These are phyloP conservation scores for Rehmannia glutinosa DNA, from an alignment of 257 asterid species.

Conservation along the genomic window DNA sequence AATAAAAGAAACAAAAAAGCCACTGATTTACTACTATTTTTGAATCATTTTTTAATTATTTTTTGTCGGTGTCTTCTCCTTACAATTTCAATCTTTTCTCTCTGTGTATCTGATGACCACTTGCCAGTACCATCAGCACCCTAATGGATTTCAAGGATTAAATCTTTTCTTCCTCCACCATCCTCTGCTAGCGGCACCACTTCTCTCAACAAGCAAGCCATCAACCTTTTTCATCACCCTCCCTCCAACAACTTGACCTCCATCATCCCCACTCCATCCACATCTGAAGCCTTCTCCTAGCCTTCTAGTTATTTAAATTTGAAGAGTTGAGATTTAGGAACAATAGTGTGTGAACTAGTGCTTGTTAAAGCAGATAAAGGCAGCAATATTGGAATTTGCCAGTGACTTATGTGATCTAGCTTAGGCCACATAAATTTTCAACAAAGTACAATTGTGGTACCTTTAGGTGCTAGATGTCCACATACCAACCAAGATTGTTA, in stretches of 20 bases:
- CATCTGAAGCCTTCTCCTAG: conserved; percentile 2
- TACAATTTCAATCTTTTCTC: no score
- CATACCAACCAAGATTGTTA: not conserved
- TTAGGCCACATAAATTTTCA: not conserved
- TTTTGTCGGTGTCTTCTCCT: no score
- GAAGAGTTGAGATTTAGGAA: not conserved
- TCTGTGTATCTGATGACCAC: no score
- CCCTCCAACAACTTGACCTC: not conserved
- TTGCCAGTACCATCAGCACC: no score
- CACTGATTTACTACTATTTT: no score
- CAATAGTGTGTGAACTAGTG: not conserved
- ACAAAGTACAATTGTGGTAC: not conserved
- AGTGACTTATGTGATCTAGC: not conserved
- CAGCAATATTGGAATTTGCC: not conserved
- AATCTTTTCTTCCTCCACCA: no score
- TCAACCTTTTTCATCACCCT: not conserved
- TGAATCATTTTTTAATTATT: no score
- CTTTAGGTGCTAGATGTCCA: not conserved
- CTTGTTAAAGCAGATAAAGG: not conserved
- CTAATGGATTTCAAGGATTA: no score
- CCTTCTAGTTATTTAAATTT: not conserved
- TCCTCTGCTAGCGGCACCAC: not conserved
- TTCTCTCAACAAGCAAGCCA: conserved; percentile 5
- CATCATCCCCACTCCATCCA: not conserved
- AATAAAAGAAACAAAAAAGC: no score